Base-by-base conservation (phyloP, 306 rosid species). In the Cucumis cinereus region DNA sequence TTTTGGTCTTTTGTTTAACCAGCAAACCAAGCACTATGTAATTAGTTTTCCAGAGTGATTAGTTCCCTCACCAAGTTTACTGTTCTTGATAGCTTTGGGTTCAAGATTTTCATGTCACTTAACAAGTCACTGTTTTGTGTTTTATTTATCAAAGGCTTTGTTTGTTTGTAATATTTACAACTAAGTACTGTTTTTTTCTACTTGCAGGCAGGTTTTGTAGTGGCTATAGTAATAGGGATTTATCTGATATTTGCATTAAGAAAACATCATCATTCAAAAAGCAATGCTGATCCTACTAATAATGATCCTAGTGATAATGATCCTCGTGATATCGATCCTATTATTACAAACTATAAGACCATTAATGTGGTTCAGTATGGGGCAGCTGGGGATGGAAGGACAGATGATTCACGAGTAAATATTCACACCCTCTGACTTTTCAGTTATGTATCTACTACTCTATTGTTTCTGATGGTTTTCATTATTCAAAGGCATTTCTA, bases 391-490 rank as follows among this genome's bases (percentile, higher is more conserved):
- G 64, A 74, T 74, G 77, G 77, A 11, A 55, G 15, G 3, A 52
- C 64, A 19, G 77, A 74, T 74, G 77, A 74, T 35, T 74, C 77
- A 55, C 77, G 14, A 74, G 77, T 74, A 74, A 74, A 55, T 54
- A 24, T 71, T 35, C 40, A 45, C 54, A 66, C 52, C 23, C 47
- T 41, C 33, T 11, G 20, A 14, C 54, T 43, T 14, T 15, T 13
- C 10, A 41, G 10, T 67, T 67, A 1, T 43, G 74, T 23, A 45
- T 69, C 6, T 43, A 41, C 23, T 12, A 3, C 36, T 14, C 36
- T 14, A 43, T 41, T 22, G 56, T 23, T 69, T 69, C 74, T 69
- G 13, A 69, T 69, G 23, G 40, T 10, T 36, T 66, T 66, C 47
- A 66, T 66, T 5, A n/a, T 36, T 38, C 28, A 64, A 30, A 53